Conservation (phyloP, 176 grass and related monocot species). For the Tuctoria greenei region DNA sequence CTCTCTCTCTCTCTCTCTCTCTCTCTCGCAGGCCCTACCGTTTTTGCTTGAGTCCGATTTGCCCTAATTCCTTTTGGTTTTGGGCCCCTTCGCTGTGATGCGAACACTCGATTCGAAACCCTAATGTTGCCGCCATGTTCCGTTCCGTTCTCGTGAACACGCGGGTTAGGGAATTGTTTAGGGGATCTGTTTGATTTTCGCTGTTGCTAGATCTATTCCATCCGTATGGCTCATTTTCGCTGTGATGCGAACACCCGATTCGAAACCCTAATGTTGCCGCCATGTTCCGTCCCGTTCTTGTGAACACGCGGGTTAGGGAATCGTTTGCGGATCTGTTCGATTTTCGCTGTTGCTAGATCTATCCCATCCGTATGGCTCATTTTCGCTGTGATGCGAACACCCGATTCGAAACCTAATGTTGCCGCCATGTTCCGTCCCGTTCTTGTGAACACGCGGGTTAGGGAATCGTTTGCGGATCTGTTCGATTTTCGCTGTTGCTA, state of each 20-base stretch:
- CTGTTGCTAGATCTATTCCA: no score
- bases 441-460: neutral
- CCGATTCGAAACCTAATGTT: conserved; percentile 17
- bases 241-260: neutral
- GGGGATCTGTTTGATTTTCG: neutral
- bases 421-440: neutral
- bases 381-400: no score
- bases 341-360: no score
- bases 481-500: neutral
- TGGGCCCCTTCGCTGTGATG: no score
- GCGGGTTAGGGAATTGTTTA: neutral
- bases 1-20: neutral
- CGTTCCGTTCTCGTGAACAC: neutral
- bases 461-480: neutral
- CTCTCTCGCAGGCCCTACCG: neutral
- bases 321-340: neutral
- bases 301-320: neutral
- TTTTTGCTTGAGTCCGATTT: neutral
- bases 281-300: neutral
- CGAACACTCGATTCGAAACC: conserved; percentile 8
- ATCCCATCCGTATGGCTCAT: neutral
- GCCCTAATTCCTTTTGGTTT: neutral
- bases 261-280: conserved; percentile 12
- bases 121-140: neutral
- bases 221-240: neutral